These are phyloP conservation scores for Leccinum subrobustum DNA, from an alignment of 1,284 basidiomycete species.

Conservation along the genomic window DNA sequence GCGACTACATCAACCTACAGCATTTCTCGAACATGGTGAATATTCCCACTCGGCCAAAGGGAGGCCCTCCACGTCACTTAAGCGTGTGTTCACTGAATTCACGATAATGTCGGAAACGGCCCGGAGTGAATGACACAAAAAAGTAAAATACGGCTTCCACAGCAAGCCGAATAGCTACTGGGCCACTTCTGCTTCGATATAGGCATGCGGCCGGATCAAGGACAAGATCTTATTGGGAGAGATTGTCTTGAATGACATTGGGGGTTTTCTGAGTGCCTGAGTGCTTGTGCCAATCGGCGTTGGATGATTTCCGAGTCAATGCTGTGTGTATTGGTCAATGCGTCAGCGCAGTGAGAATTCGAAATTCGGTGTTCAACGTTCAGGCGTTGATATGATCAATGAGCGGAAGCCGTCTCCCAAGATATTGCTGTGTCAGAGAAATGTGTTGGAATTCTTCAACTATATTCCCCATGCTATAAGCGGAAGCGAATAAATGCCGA, in stretches of 20 bases:
- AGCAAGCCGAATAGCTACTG: background rate
- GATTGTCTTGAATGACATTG: conserved; percentile 1
- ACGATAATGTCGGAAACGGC: background rate
- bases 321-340: conserved; percentile 11
- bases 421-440: background rate
- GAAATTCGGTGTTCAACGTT: background rate
- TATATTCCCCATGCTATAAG: background rate
- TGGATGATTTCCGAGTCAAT: background rate
- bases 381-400: background rate
- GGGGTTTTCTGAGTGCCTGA: conserved; percentile 3
- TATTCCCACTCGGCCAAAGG: background rate
- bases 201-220: conserved; percentile 3
- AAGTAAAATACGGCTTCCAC: conserved; percentile 1
- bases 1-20: background rate
- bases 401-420: conserved; percentile 10
- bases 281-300: conserved; percentile 1
- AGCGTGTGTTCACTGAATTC: background rate
- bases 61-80: background rate
- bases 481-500: background rate
- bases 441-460: background rate
- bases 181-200: background rate
- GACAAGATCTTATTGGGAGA: conserved; percentile 1
- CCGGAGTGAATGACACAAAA: conserved; percentile 1
- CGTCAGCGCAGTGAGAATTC: conserved; percentile 10
- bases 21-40: background rate